Percentiles rank a stretch among this genome's conserved stretches.
Evolutionary conservation across 1,139 yeast species (phyloP).

Genomic region (Scheffersomyces illinoinensis): DNA sequence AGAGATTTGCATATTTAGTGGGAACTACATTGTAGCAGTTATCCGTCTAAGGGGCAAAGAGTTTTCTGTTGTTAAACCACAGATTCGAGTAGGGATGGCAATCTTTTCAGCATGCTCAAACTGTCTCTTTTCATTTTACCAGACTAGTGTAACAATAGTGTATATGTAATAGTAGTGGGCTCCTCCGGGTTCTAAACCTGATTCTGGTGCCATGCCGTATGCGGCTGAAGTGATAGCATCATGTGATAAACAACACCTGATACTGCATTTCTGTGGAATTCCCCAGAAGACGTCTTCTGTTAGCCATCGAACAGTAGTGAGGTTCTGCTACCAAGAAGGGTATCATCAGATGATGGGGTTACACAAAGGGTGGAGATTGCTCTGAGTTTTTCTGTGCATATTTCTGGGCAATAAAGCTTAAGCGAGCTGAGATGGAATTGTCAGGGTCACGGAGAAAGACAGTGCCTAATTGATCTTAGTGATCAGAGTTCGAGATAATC

Average conservation of each 20-base stretch:
- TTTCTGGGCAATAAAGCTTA: neutral
- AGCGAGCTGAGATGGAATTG: neutral
- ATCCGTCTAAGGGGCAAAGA: neutral
- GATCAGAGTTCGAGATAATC: too few relatives aligned
- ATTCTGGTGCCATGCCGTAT: neutral
- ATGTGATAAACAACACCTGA: neutral
- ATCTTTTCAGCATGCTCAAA: neutral
- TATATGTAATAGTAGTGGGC: too few relatives aligned
- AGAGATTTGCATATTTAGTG: neutral
- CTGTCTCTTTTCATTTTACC: neutral
- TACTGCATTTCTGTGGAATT: neutral
- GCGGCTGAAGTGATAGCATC: neutral
- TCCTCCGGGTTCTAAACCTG: too few relatives aligned
- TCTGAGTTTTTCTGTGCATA: neutral
- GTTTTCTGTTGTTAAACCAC: neutral
- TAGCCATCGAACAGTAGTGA: neutral
- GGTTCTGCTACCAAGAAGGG: neutral
- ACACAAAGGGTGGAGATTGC: neutral
- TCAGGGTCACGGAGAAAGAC: neutral
- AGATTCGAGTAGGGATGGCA: neutral
- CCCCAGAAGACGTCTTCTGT: neutral
- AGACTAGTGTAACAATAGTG: too few relatives aligned
- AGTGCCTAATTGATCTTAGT: neutral
- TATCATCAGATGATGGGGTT: neutral
- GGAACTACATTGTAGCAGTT: neutral